These are phyloP conservation scores for Graphium sp. DNA, from an alignment of 2,329 filamentous ascomycete genomes.

Conservation along the genomic window DNA sequence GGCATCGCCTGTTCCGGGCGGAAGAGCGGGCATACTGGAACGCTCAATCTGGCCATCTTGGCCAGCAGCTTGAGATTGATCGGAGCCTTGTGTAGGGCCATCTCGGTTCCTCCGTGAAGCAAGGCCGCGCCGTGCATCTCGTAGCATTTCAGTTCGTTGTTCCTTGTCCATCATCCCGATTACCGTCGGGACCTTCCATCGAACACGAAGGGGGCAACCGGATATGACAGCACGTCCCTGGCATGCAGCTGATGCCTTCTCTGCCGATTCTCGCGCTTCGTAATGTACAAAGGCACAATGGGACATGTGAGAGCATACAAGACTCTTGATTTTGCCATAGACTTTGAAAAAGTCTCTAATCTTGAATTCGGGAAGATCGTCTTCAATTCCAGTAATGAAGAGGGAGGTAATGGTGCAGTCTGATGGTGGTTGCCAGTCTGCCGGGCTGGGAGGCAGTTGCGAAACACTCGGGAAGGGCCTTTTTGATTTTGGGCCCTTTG, in stretches of 20 bases:
- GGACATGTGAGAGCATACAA: conserved; percentile 92
- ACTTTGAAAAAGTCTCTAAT: conserved; percentile 79
- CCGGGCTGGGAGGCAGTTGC: conserved; percentile 47
- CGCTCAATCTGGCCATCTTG: conserved; percentile 5
- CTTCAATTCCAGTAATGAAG: conserved; percentile 89
- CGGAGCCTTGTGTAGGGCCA: not conserved
- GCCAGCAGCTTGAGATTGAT: conserved; percentile 1
- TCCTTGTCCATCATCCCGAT: conserved; percentile 85
- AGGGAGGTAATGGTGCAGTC: conserved; percentile 82
- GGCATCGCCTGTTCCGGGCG: conserved; percentile 62
- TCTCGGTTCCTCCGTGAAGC: not conserved
- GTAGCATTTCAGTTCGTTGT: conserved; percentile 62
- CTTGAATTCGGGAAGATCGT: conserved; percentile 86
- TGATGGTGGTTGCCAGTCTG: conserved; percentile 71
- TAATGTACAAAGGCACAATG: conserved; percentile 97
- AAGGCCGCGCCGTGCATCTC: conserved; percentile 36
- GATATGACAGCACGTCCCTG: conserved; percentile 81
- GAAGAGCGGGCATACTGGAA: conserved; percentile 40
- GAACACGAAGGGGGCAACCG: conserved; percentile 75
- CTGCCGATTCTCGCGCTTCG: conserved; percentile 66
- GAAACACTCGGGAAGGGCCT: conserved; percentile 53
- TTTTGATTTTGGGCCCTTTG: conserved; percentile 23
- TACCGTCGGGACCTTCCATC: conserved; percentile 86
- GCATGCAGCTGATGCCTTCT: conserved; percentile 68
- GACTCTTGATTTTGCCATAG: conserved; percentile 77